phyloP scores from a whole-genome alignment of 495 filamentous ascomycete species.

The Neurospora sublineolata region DNA sequence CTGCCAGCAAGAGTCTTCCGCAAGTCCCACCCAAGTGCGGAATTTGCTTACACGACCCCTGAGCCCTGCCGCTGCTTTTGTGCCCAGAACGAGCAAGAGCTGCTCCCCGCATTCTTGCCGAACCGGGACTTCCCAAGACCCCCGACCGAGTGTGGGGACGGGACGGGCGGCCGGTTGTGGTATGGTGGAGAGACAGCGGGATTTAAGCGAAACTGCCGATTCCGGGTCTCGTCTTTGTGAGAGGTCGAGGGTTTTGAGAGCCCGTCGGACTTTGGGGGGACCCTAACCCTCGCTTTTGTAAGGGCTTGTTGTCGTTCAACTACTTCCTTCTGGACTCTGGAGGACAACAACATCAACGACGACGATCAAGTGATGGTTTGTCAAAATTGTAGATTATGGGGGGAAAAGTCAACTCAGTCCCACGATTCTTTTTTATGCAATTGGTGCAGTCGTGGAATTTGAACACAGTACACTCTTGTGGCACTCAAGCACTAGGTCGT shows the following conservation, averaged over 20 bases:
- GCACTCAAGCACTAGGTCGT: too few relatives aligned
- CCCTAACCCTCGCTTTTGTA: background rate
- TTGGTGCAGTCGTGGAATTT: too few relatives aligned
- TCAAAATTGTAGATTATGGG: too few relatives aligned
- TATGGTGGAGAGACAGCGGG: background rate
- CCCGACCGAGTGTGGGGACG: background rate
- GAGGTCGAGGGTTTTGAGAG: background rate
- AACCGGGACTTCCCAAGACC: background rate
- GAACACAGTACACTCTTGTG: too few relatives aligned
- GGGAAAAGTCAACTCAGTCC: too few relatives aligned
- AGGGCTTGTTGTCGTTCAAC: too few relatives aligned
- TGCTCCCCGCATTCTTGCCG: background rate
- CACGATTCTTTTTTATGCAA: too few relatives aligned
- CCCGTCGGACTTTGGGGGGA: background rate
- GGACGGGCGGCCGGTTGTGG: background rate
- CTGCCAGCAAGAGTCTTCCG: background rate
- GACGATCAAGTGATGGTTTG: too few relatives aligned
- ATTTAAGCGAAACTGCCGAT: background rate
- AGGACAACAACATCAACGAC: too few relatives aligned
- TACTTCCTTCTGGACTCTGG: too few relatives aligned
- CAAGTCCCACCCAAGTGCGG: background rate
- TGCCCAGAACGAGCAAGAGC: background rate
- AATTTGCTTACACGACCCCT: background rate
- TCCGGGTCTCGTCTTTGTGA: background rate
- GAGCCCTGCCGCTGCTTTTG: background rate